phyloP scores from a whole-genome alignment of 768 basidiomycete genomes.

The Naganishia kalamii region DNA sequence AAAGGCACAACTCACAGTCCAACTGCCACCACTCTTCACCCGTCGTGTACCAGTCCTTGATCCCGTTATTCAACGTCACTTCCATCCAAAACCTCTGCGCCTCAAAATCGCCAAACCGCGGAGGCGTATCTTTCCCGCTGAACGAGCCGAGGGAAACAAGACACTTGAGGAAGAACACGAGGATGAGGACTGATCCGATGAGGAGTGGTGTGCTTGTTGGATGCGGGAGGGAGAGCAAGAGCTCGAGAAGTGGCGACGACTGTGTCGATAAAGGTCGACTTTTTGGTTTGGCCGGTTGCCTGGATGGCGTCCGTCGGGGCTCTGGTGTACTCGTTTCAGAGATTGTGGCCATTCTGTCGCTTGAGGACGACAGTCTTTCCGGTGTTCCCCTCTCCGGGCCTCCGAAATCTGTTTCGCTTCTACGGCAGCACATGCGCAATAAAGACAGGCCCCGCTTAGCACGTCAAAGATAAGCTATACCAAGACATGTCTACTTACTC shows the following conservation, averaged over 20 bases:
- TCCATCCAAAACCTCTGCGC: conserved; percentile 97
- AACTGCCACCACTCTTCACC: conserved; percentile 88
- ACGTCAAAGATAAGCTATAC: too few species aligned
- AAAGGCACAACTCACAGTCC: conserved; percentile 53
- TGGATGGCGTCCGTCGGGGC: background rate
- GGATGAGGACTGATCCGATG: background rate
- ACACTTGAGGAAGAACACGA: background rate
- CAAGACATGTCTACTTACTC: background rate
- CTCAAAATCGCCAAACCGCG: conserved; percentile 87
- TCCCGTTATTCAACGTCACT: conserved; percentile 61
- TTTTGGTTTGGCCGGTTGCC: background rate
- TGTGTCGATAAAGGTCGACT: background rate
- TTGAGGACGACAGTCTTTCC: background rate
- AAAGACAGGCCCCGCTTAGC: too few species aligned
- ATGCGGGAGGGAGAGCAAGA: conserved; percentile 2
- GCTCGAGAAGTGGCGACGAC: background rate
- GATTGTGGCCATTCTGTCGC: background rate
- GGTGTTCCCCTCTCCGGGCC: background rate
- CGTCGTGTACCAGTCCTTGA: conserved; percentile 73
- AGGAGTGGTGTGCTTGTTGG: background rate
- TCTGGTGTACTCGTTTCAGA: background rate
- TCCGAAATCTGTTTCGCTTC: conserved; percentile 13
- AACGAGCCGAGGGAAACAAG: background rate
- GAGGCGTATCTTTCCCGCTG: conserved; percentile 60
- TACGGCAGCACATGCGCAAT: background rate